Evolutionary conservation across 176 grass and related monocot species (phyloP), one percentile per base, ranked within the genome.

Genomic region (Alloteropsis semialata): DNA sequence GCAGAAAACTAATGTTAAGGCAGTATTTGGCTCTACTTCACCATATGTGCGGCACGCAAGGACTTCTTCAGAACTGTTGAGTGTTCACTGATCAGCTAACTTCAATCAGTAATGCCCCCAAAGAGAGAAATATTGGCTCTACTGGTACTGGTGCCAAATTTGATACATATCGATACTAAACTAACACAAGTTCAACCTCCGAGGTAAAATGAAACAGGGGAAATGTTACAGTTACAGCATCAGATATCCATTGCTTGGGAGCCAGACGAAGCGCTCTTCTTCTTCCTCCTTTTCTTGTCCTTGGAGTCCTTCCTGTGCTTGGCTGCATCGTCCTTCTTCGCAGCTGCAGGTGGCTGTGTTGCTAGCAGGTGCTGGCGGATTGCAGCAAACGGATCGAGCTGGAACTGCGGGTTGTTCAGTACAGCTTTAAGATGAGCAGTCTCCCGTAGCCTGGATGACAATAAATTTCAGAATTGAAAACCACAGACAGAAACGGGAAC

Each of bases 281-380:
- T 81, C 28, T 64, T 89, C 41, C 30, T 75, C 56, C 74, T 83
- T 58, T 88, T 82, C 58, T 30, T 42, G n/a, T 84, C 72, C 32
- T 29, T 84, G 44, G 70, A 65, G 80, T 82, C 64, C 38, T 86
- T 91, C 2, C 25, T 56, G 0, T 14, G 60, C 38, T 71, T 90
- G 1, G 19, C 8, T 10, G n/a, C 14, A 2, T 49, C 27, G 2
- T 61, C 53, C 64, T 90, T n/a, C n/a, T 94, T 85, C 14, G 34
- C 65, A 3, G 62, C 76, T 72, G 75, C 81, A 65, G 82, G 85
- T 61, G 83, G 83, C 36, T 94, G 92, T 19, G 86, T 94, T 43
- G 74, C 78, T 68, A 86, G 22, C 38, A 94, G 69, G 69, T 94
- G 82, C 44, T 91, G 88, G 51, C 91, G 85, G 72, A 94, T 94